Percentiles rank a stretch among this genome's conserved stretches.
phyloP scores from a whole-genome alignment of 805 yeast species.

The Millerozyma miso region DNA sequence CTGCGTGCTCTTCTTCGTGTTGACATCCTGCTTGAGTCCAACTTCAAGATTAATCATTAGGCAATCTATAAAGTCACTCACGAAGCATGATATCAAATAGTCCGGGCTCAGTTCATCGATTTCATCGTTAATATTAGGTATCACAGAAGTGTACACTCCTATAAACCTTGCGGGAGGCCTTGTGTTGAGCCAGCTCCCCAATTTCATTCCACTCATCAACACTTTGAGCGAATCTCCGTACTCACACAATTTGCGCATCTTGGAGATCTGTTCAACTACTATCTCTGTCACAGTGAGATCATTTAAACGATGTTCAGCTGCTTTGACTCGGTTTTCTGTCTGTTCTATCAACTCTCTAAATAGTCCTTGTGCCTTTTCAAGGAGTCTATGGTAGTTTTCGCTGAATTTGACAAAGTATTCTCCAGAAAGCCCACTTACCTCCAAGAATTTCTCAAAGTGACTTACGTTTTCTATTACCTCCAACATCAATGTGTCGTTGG shows the following conservation, averaged over 20 bases:
- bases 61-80: conserved; percentile 76
- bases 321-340: conserved; percentile 48
- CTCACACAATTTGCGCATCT: conserved; percentile 61
- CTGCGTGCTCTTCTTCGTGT: conserved; percentile 42
- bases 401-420: conserved; percentile 9
- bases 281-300: conserved; percentile 71
- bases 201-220: conserved; percentile 48
- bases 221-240: conserved; percentile 48
- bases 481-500: conserved; percentile 26
- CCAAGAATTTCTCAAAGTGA: conserved; percentile 18
- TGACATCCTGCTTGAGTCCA: conserved; percentile 38
- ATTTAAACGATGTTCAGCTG: conserved; percentile 39
- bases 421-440: conserved; percentile 8
- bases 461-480: conserved; percentile 44
- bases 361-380: conserved; percentile 27
- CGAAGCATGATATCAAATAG: conserved; percentile 58
- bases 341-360: conserved; percentile 54
- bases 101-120: conserved; percentile 42
- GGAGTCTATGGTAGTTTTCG: conserved; percentile 14
- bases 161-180: conserved; percentile 50
- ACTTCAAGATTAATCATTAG: conserved; percentile 62
- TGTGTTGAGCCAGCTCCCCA: conserved; percentile 67
- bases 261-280: conserved; percentile 68
- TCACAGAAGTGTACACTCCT: conserved; percentile 44
- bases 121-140: conserved; percentile 31